Evolutionary conservation across 2,329 filamentous ascomycete species (phyloP).

Genomic region (Trichoderma aggressivum): DNA sequence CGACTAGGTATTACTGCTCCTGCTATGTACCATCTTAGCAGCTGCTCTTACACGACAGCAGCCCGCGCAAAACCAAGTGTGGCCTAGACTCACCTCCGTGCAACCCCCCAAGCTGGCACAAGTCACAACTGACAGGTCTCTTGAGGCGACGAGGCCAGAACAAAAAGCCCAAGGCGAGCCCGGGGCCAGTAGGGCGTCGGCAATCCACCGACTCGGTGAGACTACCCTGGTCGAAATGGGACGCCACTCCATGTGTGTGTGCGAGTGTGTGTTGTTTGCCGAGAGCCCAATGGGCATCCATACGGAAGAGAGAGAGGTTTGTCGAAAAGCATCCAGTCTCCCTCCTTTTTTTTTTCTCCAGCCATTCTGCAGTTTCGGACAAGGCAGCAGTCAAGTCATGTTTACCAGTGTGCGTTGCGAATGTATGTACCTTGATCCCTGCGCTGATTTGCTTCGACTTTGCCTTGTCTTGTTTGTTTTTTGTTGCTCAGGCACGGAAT

Average conservation of each 20-base stretch:
- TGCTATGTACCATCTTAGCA: neutral
- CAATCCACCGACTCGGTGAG: slow-evolving; percentile 16
- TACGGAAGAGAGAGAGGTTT: neutral
- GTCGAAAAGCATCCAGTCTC: neutral
- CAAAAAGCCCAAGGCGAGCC: neutral
- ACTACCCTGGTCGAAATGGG: neutral
- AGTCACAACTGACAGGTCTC: slow-evolving; percentile 9
- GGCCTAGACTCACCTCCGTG: neutral
- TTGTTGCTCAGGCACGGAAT: neutral
- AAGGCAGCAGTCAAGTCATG: neutral
- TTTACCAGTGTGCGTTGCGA: neutral
- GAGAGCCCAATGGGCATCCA: slow-evolving; percentile 12
- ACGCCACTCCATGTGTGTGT: neutral
- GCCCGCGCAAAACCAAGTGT: neutral
- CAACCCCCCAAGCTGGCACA: neutral
- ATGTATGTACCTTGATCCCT: neutral
- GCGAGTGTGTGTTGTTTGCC: neutral
- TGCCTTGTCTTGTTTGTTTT: neutral
- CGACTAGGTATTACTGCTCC: neutral
- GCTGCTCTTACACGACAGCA: neutral
- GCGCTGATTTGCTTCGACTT: neutral
- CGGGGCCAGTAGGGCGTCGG: neutral
- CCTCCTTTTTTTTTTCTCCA: neutral
- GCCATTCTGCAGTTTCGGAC: slow-evolving; percentile 2
- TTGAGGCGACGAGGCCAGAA: neutral